Evolutionary conservation across 2,329 filamentous ascomycete species (phyloP), one percentile per base, ranked within the genome.

Genomic region (Colletotrichum cuscutae): DNA sequence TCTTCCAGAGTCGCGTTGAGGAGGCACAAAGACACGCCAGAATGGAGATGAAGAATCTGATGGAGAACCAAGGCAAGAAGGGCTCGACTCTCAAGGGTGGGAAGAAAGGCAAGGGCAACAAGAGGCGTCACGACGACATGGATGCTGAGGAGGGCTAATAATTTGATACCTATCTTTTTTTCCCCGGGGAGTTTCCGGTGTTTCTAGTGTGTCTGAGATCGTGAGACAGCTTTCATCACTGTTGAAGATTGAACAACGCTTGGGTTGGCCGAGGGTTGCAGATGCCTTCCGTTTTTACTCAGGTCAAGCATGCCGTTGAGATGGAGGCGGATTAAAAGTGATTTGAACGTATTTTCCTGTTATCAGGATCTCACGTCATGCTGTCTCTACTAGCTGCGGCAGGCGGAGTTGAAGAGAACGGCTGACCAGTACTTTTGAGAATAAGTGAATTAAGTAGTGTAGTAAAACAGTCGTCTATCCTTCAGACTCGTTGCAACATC

Each of bases 11-110:
- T 68, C 88, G 94, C 2, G 94, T 97, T 0, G 91, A 94, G 70
- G 94, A 97, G 81, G 95, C 95, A 0, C 95, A 98, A 81, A 88
- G 94, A 59, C 88, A 94, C 68, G 93, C 95, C 0, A 90, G 93
- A 62, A 90, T 88, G 68, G 92, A 97, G 83, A 94, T 98, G 92
- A 97, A 95, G 86, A 88, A 90, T 67, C 81, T 95, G 76, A 89
- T 93, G 67, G 94, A 97, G 75, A 90, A 91, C 79, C 89, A 88
- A 76, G 89, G 88, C 57, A 87, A 89, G 82, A 88, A 86, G 85
- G 83, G 88, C 28, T 81, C 84, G 60, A 81, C 84, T 49, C 77
- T 86, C 52, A 84, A 84, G 68, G 86, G 85, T 37, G 37, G 52
- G 2, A 84, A 78, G 26, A 84, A 77, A 22, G 86, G 85, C 28